Evolutionary conservation across 2,329 filamentous ascomycete genomes (phyloP).

Genomic region (Arthrobotrys conoides): DNA sequence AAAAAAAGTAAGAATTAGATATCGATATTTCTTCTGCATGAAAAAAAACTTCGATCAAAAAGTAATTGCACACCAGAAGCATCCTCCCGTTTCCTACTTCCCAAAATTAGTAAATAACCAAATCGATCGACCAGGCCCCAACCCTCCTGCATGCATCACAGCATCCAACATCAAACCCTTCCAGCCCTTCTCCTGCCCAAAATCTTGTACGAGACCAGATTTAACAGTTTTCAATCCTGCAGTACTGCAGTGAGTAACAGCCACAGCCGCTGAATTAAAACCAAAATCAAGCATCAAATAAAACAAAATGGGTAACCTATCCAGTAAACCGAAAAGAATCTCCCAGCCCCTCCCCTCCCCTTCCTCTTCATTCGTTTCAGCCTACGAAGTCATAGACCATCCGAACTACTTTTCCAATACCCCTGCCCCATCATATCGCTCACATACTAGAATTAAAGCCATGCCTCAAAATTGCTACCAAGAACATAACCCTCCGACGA

Average conservation of each 20-base stretch:
- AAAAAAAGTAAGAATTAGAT: no score
- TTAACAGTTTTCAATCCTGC: neutral
- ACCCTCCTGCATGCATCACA: no score
- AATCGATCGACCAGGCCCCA: no score
- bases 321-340: slow-evolving; percentile 2
- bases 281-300: neutral
- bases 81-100: no score
- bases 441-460: neutral
- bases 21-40: no score
- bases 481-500: neutral
- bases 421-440: neutral
- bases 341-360: neutral
- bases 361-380: slow-evolving; percentile 22
- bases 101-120: no score
- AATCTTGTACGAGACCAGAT: neutral
- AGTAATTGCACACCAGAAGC: no score
- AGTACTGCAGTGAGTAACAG: neutral
- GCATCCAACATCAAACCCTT: no score
- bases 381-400: slow-evolving; percentile 7
- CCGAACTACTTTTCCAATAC: neutral
- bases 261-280: neutral
- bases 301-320: slow-evolving; percentile 21
- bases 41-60: no score
- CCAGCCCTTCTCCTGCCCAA: no score
- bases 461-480: neutral